Evolutionary conservation across 164 flowering plant genomes (phyloP).

Genomic region (Dillenia turbinata): DNA sequence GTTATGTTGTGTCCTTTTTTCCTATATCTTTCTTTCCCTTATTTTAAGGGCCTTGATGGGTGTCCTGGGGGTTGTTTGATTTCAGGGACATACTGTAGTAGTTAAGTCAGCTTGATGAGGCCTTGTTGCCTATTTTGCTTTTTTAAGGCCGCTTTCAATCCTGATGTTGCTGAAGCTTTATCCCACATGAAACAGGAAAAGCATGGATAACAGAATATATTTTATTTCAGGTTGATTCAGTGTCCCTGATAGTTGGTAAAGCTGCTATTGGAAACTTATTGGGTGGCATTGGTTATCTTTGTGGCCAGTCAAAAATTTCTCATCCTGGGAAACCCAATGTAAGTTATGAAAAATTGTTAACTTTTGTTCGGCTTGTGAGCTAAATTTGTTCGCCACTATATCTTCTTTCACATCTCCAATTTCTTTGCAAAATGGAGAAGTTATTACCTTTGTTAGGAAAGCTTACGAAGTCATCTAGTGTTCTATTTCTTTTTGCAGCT

Average conservation of each 20-base stretch:
- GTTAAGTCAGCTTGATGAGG: too few species aligned
- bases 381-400: neutral
- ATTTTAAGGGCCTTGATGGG: too few species aligned
- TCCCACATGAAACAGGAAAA: conserved; percentile 2
- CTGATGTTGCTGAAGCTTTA: neutral
- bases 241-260: conserved; percentile 59
- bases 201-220: conserved; percentile 7
- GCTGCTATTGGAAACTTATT: conserved; percentile 84
- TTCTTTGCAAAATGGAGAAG: too few species aligned
- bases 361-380: neutral
- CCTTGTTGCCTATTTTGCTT: too few species aligned
- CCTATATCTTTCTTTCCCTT: too few species aligned
- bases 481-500: conserved; percentile 44
- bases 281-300: conserved; percentile 97
- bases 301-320: conserved; percentile 86
- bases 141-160: too few species aligned
- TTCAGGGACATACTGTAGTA: too few species aligned
- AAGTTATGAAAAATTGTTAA: conserved; percentile 25
- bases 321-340: conserved; percentile 46
- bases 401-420: too few species aligned
- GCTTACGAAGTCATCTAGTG: conserved; percentile 18
- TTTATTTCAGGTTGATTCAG: conserved; percentile 59
- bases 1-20: too few species aligned
- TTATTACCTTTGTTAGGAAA: conserved; percentile 1
- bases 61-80: too few species aligned